A percentile compares a stretch with the other conserved stretches of the same genome.
phyloP scores from a whole-genome alignment of 2,329 filamentous ascomycete species.

The Colletotrichum horii region DNA sequence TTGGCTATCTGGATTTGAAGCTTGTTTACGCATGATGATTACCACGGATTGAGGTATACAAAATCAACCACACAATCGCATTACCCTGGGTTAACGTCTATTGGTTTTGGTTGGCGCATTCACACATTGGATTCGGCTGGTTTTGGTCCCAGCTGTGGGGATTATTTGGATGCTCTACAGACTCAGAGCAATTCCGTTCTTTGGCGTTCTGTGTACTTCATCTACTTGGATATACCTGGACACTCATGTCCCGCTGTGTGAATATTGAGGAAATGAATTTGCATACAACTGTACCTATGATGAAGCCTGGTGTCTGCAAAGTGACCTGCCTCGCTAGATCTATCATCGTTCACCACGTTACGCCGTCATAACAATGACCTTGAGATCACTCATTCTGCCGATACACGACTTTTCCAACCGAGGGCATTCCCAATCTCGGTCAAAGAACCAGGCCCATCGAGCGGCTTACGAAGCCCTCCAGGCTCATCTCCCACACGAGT shows the following conservation, averaged over 20 bases:
- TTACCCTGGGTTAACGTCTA: not conserved
- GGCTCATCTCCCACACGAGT: not conserved
- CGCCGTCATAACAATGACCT: not conserved
- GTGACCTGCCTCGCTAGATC: not conserved
- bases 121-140: not conserved
- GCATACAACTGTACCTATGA: not conserved
- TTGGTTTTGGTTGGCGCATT: not conserved
- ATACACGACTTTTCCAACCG: not conserved
- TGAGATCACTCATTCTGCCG: not conserved
- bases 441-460: not conserved
- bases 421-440: not conserved
- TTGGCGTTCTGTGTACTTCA: not conserved
- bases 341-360: too few species aligned
- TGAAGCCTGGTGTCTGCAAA: not conserved
- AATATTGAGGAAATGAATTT: constrained; percentile 3
- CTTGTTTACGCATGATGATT: not conserved
- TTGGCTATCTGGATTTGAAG: not conserved
- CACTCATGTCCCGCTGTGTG: constrained; percentile 5
- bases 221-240: constrained; percentile 16
- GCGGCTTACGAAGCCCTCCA: not conserved
- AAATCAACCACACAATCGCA: not conserved
- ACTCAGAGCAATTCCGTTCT: not conserved
- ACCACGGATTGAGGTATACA: not conserved
- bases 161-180: not conserved
- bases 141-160: not conserved